Percentiles rank a stretch among this genome's conserved stretches.
phyloP scores from a whole-genome alignment of 2,329 filamentous ascomycete genomes.

The Leptosphaerulina australis region DNA sequence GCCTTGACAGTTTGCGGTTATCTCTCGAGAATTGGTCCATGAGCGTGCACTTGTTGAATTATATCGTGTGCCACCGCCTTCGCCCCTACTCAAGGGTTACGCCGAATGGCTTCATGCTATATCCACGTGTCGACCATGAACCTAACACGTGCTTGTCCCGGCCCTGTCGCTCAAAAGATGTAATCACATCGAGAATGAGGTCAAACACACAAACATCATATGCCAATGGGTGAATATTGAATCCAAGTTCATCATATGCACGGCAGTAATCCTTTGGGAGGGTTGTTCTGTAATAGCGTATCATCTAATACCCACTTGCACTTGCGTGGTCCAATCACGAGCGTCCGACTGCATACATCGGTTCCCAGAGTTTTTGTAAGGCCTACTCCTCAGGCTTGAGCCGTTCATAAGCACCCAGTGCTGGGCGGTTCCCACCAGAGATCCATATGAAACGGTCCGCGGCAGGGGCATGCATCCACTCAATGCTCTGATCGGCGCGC shows the following conservation, averaged over 20 bases:
- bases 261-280: not conserved
- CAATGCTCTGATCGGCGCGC: constrained; percentile 13
- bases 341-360: not conserved
- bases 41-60: constrained; percentile 16
- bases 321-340: not conserved
- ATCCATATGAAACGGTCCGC: constrained; percentile 12
- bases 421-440: constrained; percentile 2
- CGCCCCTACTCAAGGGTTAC: constrained; percentile 21
- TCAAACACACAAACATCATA: constrained; percentile 10
- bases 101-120: constrained; percentile 17
- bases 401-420: not conserved
- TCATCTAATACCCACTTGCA: not conserved
- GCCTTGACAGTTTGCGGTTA: constrained; percentile 10
- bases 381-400: constrained; percentile 5
- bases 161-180: constrained; percentile 20
- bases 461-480: constrained; percentile 10
- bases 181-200: not conserved
- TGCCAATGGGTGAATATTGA: not conserved
- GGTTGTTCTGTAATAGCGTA: not conserved
- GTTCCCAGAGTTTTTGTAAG: not conserved
- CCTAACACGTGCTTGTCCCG: constrained; percentile 22
- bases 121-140: constrained; percentile 17
- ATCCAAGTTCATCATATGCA: not conserved
- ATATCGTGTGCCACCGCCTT: constrained; percentile 15
- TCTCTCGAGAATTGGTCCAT: constrained; percentile 1